These are phyloP conservation scores for Sugiyamaella mastotermitis DNA, from an alignment of 805 yeast genomes.

Conservation along the genomic window DNA sequence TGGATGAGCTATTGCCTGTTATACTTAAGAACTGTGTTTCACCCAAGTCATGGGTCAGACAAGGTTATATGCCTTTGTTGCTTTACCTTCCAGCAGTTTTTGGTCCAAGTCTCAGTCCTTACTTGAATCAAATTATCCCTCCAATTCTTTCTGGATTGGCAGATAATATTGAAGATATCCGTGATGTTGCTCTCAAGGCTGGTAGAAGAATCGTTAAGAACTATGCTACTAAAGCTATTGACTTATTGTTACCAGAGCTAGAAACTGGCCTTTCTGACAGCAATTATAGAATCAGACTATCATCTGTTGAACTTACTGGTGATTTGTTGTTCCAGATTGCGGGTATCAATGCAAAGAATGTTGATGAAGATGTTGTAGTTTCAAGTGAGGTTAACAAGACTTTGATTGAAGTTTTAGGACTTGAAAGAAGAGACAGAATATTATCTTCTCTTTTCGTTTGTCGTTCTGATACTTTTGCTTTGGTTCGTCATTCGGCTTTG, in stretches of 20 bases:
- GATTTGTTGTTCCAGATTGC: constrained; percentile 90
- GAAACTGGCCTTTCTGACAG: constrained; percentile 82
- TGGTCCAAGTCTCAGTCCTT: constrained; percentile 87
- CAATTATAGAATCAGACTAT: constrained; percentile 80
- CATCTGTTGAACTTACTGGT: constrained; percentile 93
- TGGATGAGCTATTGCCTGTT: constrained; percentile 83
- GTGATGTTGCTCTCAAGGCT: constrained; percentile 85
- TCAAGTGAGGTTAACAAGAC: constrained; percentile 48
- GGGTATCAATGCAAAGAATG: constrained; percentile 57
- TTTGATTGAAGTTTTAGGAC: constrained; percentile 75
- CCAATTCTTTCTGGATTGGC: constrained; percentile 89
- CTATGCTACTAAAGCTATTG: constrained; percentile 90
- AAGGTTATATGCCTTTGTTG: constrained; percentile 86
- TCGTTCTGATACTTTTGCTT: constrained; percentile 83
- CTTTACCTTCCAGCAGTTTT: constrained; percentile 91
- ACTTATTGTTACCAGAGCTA: constrained; percentile 85
- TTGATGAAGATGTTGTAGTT: constrained; percentile 35
- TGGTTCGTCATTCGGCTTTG: constrained; percentile 82
- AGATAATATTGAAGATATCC: constrained; percentile 76
- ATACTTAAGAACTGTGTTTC: constrained; percentile 68
- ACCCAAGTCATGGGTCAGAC: constrained; percentile 67
- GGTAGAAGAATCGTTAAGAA: constrained; percentile 88
- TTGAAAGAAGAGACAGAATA: constrained; percentile 80
- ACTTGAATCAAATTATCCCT: constrained; percentile 79
- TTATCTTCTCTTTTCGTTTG: constrained; percentile 85